phyloP scores from a whole-genome alignment of 2,329 filamentous ascomycete genomes.

The Fusarium sp. region DNA sequence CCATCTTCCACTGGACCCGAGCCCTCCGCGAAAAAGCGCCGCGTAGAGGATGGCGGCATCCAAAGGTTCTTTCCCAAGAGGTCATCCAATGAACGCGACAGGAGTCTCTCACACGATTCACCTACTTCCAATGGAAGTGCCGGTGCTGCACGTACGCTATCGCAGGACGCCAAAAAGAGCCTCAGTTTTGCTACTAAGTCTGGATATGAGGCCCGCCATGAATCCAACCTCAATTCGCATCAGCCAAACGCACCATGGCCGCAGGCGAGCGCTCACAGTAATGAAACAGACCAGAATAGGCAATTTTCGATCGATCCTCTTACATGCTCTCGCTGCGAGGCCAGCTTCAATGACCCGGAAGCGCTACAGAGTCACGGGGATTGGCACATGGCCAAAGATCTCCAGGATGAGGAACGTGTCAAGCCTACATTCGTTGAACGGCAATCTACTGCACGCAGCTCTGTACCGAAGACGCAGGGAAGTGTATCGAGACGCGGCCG shows the following conservation, averaged over 20 bases:
- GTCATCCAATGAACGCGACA: conserved; percentile 45
- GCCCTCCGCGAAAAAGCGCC: conserved; percentile 48
- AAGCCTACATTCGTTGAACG: conserved; percentile 58
- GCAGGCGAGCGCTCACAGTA: conserved; percentile 26
- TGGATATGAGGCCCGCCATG: conserved; percentile 31
- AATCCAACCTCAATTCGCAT: conserved; percentile 22
- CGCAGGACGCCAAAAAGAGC: conserved; percentile 12
- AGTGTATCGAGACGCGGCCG: conserved; percentile 57
- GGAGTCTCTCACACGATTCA: conserved; percentile 41
- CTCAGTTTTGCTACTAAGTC: conserved; percentile 19
- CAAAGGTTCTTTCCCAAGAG: conserved; percentile 67
- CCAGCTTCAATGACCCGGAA: conserved; percentile 67
- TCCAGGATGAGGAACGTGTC: conserved; percentile 74
- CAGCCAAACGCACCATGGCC: conserved; percentile 23
- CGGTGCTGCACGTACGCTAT: conserved; percentile 9
- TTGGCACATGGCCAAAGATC: conserved; percentile 92
- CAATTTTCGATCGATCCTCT: conserved; percentile 55
- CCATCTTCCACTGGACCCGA: conserved; percentile 38
- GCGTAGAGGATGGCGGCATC: conserved; percentile 62
- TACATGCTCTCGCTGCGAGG: conserved; percentile 73
- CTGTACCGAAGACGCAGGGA: conserved; percentile 48
- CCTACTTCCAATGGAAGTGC: not conserved
- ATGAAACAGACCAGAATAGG: conserved; percentile 38
- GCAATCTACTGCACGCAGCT: conserved; percentile 49
- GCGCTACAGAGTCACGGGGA: conserved; percentile 82